phyloP scores from a whole-genome alignment of 345 rosid genomes.

The Clausena lansium region DNA sequence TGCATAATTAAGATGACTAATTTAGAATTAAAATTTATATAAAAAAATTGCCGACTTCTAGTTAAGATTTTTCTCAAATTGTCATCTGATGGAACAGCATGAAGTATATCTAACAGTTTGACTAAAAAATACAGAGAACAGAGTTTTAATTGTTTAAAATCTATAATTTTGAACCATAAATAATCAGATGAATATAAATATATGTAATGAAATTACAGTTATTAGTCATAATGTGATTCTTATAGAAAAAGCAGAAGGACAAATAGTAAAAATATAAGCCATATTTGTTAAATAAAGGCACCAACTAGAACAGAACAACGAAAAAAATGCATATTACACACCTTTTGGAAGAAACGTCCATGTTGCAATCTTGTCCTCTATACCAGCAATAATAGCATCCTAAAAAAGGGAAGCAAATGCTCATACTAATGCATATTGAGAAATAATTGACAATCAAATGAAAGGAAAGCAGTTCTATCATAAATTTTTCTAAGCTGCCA shows the following conservation, averaged over 20 bases:
- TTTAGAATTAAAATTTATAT: neutral
- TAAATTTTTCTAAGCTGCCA: neutral
- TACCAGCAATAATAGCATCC: conserved; percentile 89
- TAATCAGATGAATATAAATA: neutral
- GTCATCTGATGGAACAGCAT: neutral
- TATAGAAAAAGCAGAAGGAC: neutral
- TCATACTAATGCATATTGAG: neutral
- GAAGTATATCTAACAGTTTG: neutral
- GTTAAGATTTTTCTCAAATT: neutral
- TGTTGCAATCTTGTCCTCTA: conserved; percentile 88
- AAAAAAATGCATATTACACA: conserved; percentile 14
- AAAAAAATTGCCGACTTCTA: neutral
- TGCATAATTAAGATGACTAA: neutral
- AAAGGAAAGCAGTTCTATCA: neutral
- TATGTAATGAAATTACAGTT: neutral
- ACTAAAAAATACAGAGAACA: neutral
- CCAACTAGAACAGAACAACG: neutral
- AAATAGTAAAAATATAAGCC: neutral
- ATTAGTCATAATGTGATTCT: neutral
- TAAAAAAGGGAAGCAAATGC: conserved; percentile 14
- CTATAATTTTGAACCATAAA: neutral
- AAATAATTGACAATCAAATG: conserved; percentile 2
- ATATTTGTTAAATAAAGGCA: neutral
- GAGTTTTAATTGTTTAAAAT: neutral
- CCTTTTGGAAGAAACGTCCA: conserved; percentile 99